Evolutionary conservation across 148 eudicot species (phyloP).

Genomic region (Drosera capensis): DNA sequence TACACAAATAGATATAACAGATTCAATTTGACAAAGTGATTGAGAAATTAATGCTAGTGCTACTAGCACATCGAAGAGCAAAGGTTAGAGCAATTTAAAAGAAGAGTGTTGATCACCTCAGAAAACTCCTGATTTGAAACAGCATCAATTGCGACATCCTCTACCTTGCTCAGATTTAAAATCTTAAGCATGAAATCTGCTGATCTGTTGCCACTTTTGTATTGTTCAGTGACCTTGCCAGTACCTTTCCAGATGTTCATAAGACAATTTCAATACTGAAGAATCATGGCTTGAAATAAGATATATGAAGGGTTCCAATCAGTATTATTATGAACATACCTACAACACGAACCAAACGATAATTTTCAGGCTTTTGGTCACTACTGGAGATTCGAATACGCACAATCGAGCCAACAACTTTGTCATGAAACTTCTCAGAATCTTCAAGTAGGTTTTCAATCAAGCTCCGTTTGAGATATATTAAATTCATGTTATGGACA

Average conservation of each 20-base stretch:
- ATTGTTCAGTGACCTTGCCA: conserved; percentile 43
- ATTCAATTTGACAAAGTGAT: not conserved
- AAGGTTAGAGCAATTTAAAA: not conserved
- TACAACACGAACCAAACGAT: conserved; percentile 80
- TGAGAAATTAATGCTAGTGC: not conserved
- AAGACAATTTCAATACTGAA: not conserved
- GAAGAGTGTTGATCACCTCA: conserved; percentile 39
- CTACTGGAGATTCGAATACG: conserved; percentile 60
- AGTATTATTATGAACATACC: conserved; percentile 28
- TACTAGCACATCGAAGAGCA: not conserved
- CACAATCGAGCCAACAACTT: conserved; percentile 81
- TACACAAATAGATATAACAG: not conserved
- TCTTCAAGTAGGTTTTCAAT: conserved; percentile 53
- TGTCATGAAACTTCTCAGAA: conserved; percentile 50
- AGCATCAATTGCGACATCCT: conserved; percentile 45
- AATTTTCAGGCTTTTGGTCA: conserved; percentile 75
- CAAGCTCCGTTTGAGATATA: conserved; percentile 57
- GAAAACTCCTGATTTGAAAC: conserved; percentile 86
- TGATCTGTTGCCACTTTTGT: conserved; percentile 43
- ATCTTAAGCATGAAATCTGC: conserved; percentile 61
- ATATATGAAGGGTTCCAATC: not conserved
- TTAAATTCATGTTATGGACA: conserved; percentile 63
- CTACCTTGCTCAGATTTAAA: conserved; percentile 74
- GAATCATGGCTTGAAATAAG: not conserved
- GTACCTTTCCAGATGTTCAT: conserved; percentile 33